These are phyloP conservation scores for Puccinia sorghi DNA, from an alignment of 1,284 basidiomycete species.

Conservation along the genomic window DNA sequence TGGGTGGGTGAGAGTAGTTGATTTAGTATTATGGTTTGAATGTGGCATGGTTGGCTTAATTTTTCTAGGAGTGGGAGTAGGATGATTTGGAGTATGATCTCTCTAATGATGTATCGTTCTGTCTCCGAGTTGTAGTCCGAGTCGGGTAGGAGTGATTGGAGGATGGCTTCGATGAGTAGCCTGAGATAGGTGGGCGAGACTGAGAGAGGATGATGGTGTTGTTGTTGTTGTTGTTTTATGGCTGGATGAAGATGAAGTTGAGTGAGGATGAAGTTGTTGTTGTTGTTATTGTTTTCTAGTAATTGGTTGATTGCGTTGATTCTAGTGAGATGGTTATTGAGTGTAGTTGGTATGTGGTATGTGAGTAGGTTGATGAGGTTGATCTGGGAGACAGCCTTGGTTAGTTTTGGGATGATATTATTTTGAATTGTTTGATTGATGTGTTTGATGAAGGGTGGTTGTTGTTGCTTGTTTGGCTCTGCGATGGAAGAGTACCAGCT, in stretches of 20 bases:
- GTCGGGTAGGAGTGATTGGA: conserved; percentile 68
- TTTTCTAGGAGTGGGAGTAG: conserved; percentile 68
- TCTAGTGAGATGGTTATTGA: conserved; percentile 6
- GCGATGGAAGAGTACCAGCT: conserved; percentile 4
- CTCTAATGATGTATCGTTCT: conserved; percentile 73
- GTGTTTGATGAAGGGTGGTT: conserved; percentile 23
- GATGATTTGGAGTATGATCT: conserved; percentile 72
- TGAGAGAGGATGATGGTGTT: conserved; percentile 11
- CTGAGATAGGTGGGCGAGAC: conserved; percentile 75
- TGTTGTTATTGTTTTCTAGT: neutral
- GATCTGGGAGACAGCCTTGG: neutral
- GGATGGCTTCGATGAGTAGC: conserved; percentile 70
- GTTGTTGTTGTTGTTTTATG: too few species aligned
- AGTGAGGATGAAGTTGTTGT: conserved; percentile 7
- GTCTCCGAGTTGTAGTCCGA: conserved; percentile 70
- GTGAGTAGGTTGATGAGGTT: neutral
- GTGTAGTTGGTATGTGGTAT: neutral
- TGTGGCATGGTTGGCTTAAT: conserved; percentile 77
- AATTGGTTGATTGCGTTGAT: neutral
- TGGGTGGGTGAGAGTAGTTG: conserved; percentile 37
- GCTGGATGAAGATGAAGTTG: conserved; percentile 16
- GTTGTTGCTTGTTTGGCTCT: neutral
- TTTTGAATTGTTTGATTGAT: neutral
- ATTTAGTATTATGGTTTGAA: conserved; percentile 67
- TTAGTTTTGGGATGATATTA: neutral